A percentile compares a stretch with the other conserved stretches of the same genome.
These are phyloP conservation scores for Epichloe coenophiala DNA, from an alignment of 2,329 filamentous ascomycete species.

Conservation along the genomic window DNA sequence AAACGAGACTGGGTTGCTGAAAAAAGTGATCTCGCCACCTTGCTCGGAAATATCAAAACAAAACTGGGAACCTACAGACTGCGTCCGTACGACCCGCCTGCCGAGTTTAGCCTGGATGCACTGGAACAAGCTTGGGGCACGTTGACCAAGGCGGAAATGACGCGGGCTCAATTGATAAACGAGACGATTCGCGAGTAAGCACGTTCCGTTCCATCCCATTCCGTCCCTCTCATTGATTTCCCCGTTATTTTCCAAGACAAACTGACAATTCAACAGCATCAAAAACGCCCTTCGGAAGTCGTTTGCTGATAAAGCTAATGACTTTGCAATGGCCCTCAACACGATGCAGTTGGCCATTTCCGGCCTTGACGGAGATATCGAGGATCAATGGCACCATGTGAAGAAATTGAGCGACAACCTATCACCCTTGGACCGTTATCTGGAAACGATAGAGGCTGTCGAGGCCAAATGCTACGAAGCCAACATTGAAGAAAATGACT, in stretches of 20 bases:
- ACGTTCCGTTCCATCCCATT: background rate
- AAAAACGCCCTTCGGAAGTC: conserved; percentile 86
- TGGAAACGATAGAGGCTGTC: conserved; percentile 73
- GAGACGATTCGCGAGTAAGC: conserved; percentile 88
- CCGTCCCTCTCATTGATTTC: background rate
- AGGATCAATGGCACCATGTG: conserved; percentile 85
- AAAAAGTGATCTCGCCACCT: conserved; percentile 85
- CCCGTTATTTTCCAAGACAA: background rate
- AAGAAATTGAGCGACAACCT: conserved; percentile 74
- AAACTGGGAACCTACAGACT: conserved; percentile 92
- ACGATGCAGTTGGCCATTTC: conserved; percentile 91
- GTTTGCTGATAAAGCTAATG: conserved; percentile 96
- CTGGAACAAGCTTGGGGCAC: conserved; percentile 72
- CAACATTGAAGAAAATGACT: conserved; percentile 98
- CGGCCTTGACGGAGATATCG: conserved; percentile 90
- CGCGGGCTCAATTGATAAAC: conserved; percentile 85
- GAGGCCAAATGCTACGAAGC: conserved; percentile 87
- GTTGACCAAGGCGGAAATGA: conserved; percentile 73
- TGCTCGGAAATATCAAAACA: conserved; percentile 97
- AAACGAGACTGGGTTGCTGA: conserved; percentile 96
- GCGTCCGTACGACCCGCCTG: conserved; percentile 79
- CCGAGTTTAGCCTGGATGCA: conserved; percentile 67
- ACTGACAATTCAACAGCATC: conserved; percentile 45
- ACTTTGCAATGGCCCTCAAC: conserved; percentile 89
- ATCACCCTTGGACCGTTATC: conserved; percentile 77